These are phyloP conservation scores for Flaveria ramosissima DNA, from an alignment of 129 eudicot genomes.

Conservation along the genomic window DNA sequence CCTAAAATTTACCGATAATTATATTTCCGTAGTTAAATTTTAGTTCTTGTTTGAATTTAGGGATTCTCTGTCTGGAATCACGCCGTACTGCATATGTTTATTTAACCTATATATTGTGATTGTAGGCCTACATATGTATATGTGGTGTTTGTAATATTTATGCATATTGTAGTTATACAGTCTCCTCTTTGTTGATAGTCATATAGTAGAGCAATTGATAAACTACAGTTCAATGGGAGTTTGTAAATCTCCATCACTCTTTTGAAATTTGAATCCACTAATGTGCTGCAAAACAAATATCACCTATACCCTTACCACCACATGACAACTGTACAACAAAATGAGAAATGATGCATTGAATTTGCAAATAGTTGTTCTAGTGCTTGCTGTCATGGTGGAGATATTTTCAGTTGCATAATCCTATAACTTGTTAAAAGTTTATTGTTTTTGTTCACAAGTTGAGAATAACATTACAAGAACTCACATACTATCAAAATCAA, in stretches of 20 bases:
- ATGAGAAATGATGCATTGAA: slow-evolving; percentile 8
- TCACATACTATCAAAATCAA: background rate
- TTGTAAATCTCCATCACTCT: background rate
- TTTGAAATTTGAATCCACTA: background rate
- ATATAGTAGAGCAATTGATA: background rate
- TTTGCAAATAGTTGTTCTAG: background rate
- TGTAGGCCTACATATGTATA: background rate
- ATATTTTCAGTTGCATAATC: slow-evolving; percentile 1
- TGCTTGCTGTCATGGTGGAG: background rate
- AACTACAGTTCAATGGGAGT: background rate
- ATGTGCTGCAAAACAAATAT: background rate
- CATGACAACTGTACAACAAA: background rate
- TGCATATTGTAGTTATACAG: background rate
- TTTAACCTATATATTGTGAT: background rate
- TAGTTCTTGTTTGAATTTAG: background rate
- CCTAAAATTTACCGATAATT: background rate
- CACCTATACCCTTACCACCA: background rate
- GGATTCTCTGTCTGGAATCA: background rate
- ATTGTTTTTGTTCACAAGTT: slow-evolving; percentile 10
- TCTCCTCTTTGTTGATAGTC: background rate
- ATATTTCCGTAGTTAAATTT: background rate
- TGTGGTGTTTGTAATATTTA: too few relatives aligned
- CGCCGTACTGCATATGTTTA: too few relatives aligned
- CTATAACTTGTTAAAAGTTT: background rate
- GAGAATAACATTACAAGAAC: background rate